Evolutionary conservation across 129 eudicot species (phyloP), one percentile per base, ranked within the genome.

Genomic region (Solidago caesia): DNA sequence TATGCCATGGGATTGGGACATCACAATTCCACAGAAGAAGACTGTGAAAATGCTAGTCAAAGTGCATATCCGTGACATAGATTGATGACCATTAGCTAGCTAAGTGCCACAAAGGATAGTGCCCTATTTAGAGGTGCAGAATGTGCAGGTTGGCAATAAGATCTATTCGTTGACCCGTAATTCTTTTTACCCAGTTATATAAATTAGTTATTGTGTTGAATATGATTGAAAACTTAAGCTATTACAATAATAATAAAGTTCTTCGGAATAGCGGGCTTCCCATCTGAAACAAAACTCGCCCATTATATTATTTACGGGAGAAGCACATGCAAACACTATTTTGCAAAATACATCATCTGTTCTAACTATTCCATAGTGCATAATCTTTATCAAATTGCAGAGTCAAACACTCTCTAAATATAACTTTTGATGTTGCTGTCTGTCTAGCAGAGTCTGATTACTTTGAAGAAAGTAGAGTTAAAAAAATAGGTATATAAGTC

Each of bases 1-100:
- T 92, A 68, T 89, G 91, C 96, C 96, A 92, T 71, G 97, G 80
- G 89, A 92, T 75, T 89, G 97, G 12, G 97, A 89, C 97, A 92
- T 92, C 27, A 92, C 97, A 68, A 92, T 92, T 71, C 97, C 97
- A 74, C 97, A 92, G 81, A 92, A 92, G 81, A 92, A 92, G 26
- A 92, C 96, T 0, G 96, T 89, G 72, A 92, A 89, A 69, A 92
- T 92, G 66, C 93, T 91, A 85, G 96, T 92, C 61, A 92, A 21
- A 83, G 73, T 71, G 77, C 87, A 89, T 16, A 92, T 70, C 97
- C 89, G 96, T 82, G 83, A 16, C 5, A 72, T 47, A 53, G 65
- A 78, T 67, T 9, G 72, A 73, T 15, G 59, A 27, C 1, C 16
- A 39, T 58, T 21, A 21, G 21, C 0, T 51, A 79, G 61, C 73